Conservation (phyloP, 352 stramenopile species). For the Pythium chondricola region DNA sequence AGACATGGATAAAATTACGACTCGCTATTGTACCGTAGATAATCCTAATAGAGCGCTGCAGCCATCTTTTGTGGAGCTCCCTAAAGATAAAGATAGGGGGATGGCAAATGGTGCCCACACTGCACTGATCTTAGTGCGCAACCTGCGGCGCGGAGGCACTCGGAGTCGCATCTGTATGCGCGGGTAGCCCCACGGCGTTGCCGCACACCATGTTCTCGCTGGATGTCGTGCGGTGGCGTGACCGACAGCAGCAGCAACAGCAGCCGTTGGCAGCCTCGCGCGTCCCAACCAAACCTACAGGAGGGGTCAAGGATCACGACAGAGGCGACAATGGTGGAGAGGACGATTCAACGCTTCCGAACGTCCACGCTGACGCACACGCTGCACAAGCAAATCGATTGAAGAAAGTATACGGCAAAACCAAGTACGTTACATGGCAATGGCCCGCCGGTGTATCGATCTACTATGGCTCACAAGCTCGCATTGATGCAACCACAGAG, state of each 20-base stretch:
- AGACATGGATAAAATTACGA: background rate
- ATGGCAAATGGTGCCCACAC: too few species aligned
- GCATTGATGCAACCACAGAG: too few species aligned
- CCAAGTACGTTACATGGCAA: conserved; percentile 5
- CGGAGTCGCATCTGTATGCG: too few species aligned
- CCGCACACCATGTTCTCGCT: conserved; percentile 50
- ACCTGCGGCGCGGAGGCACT: too few species aligned
- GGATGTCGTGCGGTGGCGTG: conserved; percentile 42
- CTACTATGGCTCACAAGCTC: too few species aligned
- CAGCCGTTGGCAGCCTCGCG: too few species aligned
- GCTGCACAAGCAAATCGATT: conserved; percentile 1
- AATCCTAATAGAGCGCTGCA: conserved; percentile 11
- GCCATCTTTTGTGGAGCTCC: conserved; percentile 7
- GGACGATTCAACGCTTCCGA: background rate
- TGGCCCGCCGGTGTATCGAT: too few species aligned
- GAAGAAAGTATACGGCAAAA: conserved; percentile 14
- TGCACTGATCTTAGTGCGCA: background rate
- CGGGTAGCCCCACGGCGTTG: background rate
- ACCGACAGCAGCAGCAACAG: conserved; percentile 31
- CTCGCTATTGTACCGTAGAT: background rate
- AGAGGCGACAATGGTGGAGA: background rate
- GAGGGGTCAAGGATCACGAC: conserved; percentile 25
- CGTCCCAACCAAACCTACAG: too few species aligned
- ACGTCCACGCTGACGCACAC: conserved; percentile 3
- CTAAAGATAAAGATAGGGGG: conserved; percentile 14